Conservation (phyloP, 169 alveolate species). For the Cryptosporidium sp. region DNA sequence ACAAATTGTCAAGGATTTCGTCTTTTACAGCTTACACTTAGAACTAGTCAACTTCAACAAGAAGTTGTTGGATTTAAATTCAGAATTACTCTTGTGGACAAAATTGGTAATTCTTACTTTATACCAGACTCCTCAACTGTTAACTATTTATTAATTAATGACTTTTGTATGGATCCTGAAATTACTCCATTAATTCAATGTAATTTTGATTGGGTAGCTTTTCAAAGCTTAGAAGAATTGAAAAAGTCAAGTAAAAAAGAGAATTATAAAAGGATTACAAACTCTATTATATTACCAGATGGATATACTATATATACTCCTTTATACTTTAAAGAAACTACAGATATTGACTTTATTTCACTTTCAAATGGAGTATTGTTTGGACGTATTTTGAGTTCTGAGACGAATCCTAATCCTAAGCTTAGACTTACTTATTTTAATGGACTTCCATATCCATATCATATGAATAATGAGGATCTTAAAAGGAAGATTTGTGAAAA, state of each 20-base stretch:
- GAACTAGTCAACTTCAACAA: conserved; percentile 9
- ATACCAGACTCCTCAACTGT: conserved; percentile 33
- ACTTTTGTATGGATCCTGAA: conserved; percentile 70
- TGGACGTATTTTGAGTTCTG: not conserved
- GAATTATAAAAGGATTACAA: not conserved
- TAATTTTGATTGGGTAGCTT: conserved; percentile 13
- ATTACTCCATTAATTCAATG: conserved; percentile 29
- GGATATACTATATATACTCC: conserved; percentile 24
- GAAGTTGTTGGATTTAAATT: not conserved
- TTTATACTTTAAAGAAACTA: conserved; percentile 9
- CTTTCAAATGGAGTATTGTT: conserved; percentile 53
- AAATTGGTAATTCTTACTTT: conserved; percentile 7
- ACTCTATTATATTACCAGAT: conserved; percentile 5
- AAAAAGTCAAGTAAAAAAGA: not conserved
- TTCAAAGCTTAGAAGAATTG: not conserved
- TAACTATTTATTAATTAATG: conserved; percentile 36
- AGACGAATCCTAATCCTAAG: not conserved
- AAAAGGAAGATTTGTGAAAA: conserved; percentile 9
- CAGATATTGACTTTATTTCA: not conserved
- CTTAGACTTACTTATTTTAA: conserved; percentile 11
- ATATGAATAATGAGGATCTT: not conserved
- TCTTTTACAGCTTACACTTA: conserved; percentile 30
- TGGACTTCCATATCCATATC: conserved; percentile 33
- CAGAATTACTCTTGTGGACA: conserved; percentile 2
- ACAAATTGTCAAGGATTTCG: conserved; percentile 26